Conservation (phyloP, 257 asterid genomes). For the Nicotiana benthamiana region DNA sequence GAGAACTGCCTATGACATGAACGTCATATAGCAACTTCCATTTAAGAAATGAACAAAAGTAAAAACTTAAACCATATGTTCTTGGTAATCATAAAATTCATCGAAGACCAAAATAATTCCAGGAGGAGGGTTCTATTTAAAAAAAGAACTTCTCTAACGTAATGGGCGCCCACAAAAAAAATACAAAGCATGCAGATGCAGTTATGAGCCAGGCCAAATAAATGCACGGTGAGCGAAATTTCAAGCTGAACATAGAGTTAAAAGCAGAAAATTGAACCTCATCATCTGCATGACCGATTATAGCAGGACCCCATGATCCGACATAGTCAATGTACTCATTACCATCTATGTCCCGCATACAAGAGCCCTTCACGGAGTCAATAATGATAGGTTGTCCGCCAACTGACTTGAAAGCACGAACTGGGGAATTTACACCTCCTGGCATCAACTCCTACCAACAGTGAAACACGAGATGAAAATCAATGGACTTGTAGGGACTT, state of each 20-base stretch:
- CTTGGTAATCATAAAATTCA: not conserved
- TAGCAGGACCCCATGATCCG: constrained; percentile 99
- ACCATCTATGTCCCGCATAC: constrained; percentile 94
- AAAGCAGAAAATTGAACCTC: constrained; percentile 36
- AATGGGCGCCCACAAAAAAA: not conserved
- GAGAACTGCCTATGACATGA: not conserved
- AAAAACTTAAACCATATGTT: not conserved
- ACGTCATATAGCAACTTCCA: not conserved
- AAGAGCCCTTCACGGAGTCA: constrained; percentile 92
- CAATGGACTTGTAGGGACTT: not conserved
- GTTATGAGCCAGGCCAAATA: not conserved
- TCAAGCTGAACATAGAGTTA: not conserved
- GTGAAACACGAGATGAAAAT: not conserved
- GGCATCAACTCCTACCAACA: constrained; percentile 89
- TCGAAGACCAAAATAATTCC: not conserved
- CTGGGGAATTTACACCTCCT: constrained; percentile 98
- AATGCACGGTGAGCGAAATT: not conserved
- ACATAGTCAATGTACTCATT: constrained; percentile 97
- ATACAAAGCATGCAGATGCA: not conserved
- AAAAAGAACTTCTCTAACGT: not conserved
- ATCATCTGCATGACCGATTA: constrained; percentile 98
- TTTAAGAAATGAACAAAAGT: not conserved
- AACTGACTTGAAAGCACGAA: constrained; percentile 96
- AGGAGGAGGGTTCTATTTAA: not conserved
- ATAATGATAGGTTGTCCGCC: constrained; percentile 94